These are phyloP conservation scores for Cunninghamia lanceolata DNA, from an alignment of 75 land plant genomes.

Conservation along the genomic window DNA sequence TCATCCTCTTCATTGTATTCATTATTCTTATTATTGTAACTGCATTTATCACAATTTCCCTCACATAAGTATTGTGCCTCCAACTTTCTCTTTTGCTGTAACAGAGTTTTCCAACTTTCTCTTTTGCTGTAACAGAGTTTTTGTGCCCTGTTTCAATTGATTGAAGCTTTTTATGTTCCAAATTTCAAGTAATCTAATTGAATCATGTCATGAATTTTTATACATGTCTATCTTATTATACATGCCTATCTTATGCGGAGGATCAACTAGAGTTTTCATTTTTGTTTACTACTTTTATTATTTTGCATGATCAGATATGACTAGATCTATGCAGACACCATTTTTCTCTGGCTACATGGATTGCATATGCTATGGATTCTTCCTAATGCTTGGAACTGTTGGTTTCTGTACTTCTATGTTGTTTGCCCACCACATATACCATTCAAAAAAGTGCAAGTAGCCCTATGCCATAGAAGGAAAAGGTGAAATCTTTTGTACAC, in stretches of 20 bases:
- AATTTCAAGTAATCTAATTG: too few relatives aligned
- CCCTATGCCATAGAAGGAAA: slow-evolving; percentile 29
- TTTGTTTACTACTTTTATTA: slow-evolving; percentile 62
- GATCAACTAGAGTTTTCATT: slow-evolving; percentile 76
- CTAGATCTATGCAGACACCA: too few relatives aligned
- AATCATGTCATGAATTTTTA: too few relatives aligned
- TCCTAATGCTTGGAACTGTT: slow-evolving; percentile 70
- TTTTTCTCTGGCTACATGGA: slow-evolving; percentile 81
- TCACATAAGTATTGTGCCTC: too few relatives aligned
- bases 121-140: background rate
- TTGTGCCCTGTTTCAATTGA: background rate
- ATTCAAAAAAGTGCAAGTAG: slow-evolving; percentile 65
- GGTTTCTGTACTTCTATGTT: slow-evolving; percentile 65
- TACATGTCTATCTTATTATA: too few relatives aligned
- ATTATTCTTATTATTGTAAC: too few relatives aligned
- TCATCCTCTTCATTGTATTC: too few relatives aligned
- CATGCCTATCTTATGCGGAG: too few relatives aligned
- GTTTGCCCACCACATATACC: slow-evolving; percentile 68
- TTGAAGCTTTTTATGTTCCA: too few relatives aligned
- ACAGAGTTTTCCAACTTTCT: slow-evolving; percentile 30
- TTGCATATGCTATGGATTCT: slow-evolving; percentile 75
- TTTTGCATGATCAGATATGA: too few relatives aligned
- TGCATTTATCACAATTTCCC: too few relatives aligned
- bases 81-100: too few relatives aligned
- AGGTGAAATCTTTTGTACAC: slow-evolving; percentile 13